Evolutionary conservation across 2,329 filamentous ascomycete genomes (phyloP), one percentile per base, ranked within the genome.

Genomic region (Nemania sp.): DNA sequence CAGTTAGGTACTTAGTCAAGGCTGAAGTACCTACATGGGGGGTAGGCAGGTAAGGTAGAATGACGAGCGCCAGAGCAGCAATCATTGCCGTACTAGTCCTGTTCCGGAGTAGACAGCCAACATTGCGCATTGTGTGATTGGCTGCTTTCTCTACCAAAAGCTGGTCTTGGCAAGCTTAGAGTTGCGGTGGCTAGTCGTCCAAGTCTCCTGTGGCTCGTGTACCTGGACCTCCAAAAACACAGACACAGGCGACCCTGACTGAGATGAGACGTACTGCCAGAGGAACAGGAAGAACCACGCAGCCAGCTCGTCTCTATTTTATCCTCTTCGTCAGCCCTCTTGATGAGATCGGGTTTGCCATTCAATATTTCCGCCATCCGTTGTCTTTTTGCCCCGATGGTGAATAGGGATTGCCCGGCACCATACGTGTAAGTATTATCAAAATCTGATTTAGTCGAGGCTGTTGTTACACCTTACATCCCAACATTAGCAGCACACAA

Each of bases 141-240:
- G 77, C 43, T 60, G 29, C 60, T 62, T 11, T 56, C 60, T 58
- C 57, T 74, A 58, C 72, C 70, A 67, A 72, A 70, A 64, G 49
- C 70, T 32, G 45, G 24, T 47, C 49, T 64, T 67, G 56, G 60
- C 64, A 64, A 51, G 26, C 41, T 64, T 70, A 70, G 71, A 70
- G 69, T 35, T 54, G 51, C 35, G 20, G 70, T 58, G 62, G 58
- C 62, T 67, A 60, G 62, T 22, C 54, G 49, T 11, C 47, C 26
- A 43, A n/a, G 41, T 51, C 51, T 55, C 38, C 52, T 70, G 73
- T 75, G 73, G 73, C 72, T 74, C 62, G 72, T 73, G 67, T 49
- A 62, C 64, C 69, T 72, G 61, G 73, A 74, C 72, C 75, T 75
- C 68, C 70, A 76, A 76, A 77, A 77, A 74, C 72, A 61, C 72